Conservation (phyloP, 1,139 yeast genomes). For the Candida pseudoviswanathii region DNA sequence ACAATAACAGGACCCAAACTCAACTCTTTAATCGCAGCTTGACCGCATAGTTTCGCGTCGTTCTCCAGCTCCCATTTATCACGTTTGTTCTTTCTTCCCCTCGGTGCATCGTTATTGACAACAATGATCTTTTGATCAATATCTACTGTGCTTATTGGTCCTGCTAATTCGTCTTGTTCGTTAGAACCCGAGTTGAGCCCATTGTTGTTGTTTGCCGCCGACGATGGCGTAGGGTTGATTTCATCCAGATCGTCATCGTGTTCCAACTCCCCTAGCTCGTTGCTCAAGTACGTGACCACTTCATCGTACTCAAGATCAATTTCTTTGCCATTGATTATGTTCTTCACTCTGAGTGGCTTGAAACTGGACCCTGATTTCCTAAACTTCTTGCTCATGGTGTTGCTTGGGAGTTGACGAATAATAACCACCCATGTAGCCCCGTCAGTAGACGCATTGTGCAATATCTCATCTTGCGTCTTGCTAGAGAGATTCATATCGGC, state of each 20-base stretch:
- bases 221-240: slow-evolving; percentile 19
- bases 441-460: slow-evolving; percentile 63
- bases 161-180: slow-evolving; percentile 17
- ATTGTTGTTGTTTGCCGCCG: slow-evolving; percentile 12
- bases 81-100: slow-evolving; percentile 72
- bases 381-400: slow-evolving; percentile 15
- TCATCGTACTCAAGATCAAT: slow-evolving; percentile 73
- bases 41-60: slow-evolving; percentile 64
- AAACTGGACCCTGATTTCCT: slow-evolving; percentile 31
- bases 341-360: slow-evolving; percentile 75
- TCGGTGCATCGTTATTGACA: slow-evolving; percentile 72
- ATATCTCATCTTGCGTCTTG: slow-evolving; percentile 65
- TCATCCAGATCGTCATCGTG: slow-evolving; percentile 17
- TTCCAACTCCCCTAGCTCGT: slow-evolving; percentile 40
- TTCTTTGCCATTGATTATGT: slow-evolving; percentile 61
- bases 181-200: neutral
- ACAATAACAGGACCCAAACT: slow-evolving; percentile 70
- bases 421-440: slow-evolving; percentile 76
- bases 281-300: slow-evolving; percentile 49
- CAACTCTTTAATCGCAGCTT: slow-evolving; percentile 54
- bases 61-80: slow-evolving; percentile 83
- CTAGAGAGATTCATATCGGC: slow-evolving; percentile 62
- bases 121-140: slow-evolving; percentile 60
- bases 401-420: slow-evolving; percentile 71
- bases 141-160: slow-evolving; percentile 39